Evolutionary conservation across 176 grass and related monocot genomes (phyloP), one percentile per base, ranked within the genome.

Genomic region (Paspalum notatum): DNA sequence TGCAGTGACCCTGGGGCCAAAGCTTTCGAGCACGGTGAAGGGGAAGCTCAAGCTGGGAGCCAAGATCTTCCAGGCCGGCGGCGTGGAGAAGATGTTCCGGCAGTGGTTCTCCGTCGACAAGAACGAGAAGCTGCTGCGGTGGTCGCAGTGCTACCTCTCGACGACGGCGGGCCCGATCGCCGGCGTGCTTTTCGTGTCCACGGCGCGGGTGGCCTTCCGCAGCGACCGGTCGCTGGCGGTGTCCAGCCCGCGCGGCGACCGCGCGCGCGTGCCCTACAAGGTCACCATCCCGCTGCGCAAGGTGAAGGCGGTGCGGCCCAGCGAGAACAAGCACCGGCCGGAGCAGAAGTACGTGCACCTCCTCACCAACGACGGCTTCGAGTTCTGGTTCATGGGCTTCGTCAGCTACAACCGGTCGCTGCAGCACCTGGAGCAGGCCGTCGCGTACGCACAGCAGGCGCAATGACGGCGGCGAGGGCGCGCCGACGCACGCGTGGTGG

Each of bases 381-480:
- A 97, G 85, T 97, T 97, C 82, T 97, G 94, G 94, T 97, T 97
- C 80, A 84, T 97, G 89, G 94, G 94, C 0, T 97, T 97, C 85
- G 80, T 97, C 51, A 91, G 73, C 69, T 88, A 85, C 73, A 54
- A 86, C 77, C 76, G 89, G 44, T 90, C 94, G 68, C 87, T 94
- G 78, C 89, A 76, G 12, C 88, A 92, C 75, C 80, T 97, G 2
- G 66, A 92, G 75, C 91, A 87, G 62, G 94, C 89, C 59, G 87
- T 97, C 70, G 87, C 88, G 46, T 84, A 82, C 41, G 71, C 79
- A 1, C 84, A 61, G 77, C 84, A 79, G 46, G 60, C 71, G 7
- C 84, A 51, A 80, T 91, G 80, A 89, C 70, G 45, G 22, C 12
- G 8, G 16, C 7, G 7, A 10, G 9, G 44, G 6, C 12, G 16